Percentiles rank a stretch among this genome's conserved stretches.
phyloP scores from a whole-genome alignment of 176 grass and related monocot genomes.

The Aegilops longissima region DNA sequence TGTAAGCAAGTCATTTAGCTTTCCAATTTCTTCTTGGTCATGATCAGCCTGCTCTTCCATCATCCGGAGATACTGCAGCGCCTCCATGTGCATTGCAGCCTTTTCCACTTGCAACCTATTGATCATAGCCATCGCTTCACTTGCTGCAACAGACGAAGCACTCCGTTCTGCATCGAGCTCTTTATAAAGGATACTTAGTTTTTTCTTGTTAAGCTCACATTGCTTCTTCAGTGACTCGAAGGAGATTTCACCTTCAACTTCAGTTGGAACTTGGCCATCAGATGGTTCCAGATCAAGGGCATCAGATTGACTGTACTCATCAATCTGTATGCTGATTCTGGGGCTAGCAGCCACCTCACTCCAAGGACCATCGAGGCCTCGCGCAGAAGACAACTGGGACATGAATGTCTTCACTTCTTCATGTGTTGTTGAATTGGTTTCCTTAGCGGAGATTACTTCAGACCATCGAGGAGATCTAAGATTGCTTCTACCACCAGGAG shows the following conservation, averaged over 20 bases:
- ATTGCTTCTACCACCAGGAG: slow-evolving; percentile 29
- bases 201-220: slow-evolving; percentile 55
- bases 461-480: slow-evolving; percentile 66
- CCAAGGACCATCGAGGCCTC: slow-evolving; percentile 38
- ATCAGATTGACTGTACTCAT: slow-evolving; percentile 55
- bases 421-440: slow-evolving; percentile 61
- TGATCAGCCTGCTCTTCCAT: slow-evolving; percentile 97
- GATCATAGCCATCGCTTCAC: slow-evolving; percentile 96
- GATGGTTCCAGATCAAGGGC: slow-evolving; percentile 59
- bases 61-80: slow-evolving; percentile 91
- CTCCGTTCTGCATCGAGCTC: slow-evolving; percentile 90
- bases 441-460: slow-evolving; percentile 79
- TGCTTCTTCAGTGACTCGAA: slow-evolving; percentile 60
- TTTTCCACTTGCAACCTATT: slow-evolving; percentile 96
- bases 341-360: slow-evolving; percentile 44
- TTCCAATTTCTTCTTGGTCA: slow-evolving; percentile 83
- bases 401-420: slow-evolving; percentile 85
- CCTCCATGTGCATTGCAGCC: slow-evolving; percentile 88
- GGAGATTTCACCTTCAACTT: slow-evolving; percentile 63
- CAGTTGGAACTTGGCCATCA: slow-evolving; percentile 56
- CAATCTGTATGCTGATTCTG: slow-evolving; percentile 45
- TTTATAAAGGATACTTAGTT: slow-evolving; percentile 63
- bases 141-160: slow-evolving; percentile 81
- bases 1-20: slow-evolving; percentile 78
- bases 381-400: slow-evolving; percentile 63